These are phyloP conservation scores for Lasiodiplodia sp. DNA, from an alignment of 2,329 filamentous ascomycete species.

Conservation along the genomic window DNA sequence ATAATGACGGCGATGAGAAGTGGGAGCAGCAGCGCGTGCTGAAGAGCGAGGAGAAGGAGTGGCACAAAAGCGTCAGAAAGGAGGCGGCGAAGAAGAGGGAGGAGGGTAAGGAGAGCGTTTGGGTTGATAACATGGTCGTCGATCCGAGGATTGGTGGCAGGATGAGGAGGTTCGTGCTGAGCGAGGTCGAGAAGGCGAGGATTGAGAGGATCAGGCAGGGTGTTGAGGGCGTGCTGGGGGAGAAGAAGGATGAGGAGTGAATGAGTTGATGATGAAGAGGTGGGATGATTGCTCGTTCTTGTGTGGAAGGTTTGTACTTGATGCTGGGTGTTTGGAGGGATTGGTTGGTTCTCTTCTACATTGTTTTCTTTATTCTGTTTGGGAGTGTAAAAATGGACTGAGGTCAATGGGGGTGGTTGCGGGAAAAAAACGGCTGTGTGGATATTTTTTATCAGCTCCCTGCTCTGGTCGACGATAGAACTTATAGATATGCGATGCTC, in stretches of 20 bases:
- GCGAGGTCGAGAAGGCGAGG: constrained; percentile 72
- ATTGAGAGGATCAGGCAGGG: constrained; percentile 63
- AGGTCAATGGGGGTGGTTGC: neutral
- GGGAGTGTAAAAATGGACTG: neutral
- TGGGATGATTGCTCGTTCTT: neutral
- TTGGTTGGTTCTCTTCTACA: neutral
- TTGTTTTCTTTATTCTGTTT: neutral
- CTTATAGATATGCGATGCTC: constrained; percentile 10
- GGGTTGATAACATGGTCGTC: constrained; percentile 75
- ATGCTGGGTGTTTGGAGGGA: neutral
- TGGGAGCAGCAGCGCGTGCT: constrained; percentile 73
- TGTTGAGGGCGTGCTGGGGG: constrained; percentile 56
- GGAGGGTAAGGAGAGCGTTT: constrained; percentile 67
- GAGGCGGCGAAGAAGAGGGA: constrained; percentile 51
- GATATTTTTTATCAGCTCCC: neutral
- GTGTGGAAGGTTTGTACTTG: neutral
- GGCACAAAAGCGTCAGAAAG: constrained; percentile 81
- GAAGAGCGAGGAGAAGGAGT: constrained; percentile 76
- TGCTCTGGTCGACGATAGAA: constrained; percentile 12
- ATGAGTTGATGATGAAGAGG: neutral
- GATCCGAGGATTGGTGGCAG: constrained; percentile 77
- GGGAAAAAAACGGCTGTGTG: neutral
- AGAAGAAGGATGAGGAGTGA: constrained; percentile 12
- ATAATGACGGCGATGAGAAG: neutral
- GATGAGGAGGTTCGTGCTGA: constrained; percentile 81